These are phyloP conservation scores for Penicillium brevicompactum DNA, from an alignment of 2,329 filamentous ascomycete species.

Conservation along the genomic window DNA sequence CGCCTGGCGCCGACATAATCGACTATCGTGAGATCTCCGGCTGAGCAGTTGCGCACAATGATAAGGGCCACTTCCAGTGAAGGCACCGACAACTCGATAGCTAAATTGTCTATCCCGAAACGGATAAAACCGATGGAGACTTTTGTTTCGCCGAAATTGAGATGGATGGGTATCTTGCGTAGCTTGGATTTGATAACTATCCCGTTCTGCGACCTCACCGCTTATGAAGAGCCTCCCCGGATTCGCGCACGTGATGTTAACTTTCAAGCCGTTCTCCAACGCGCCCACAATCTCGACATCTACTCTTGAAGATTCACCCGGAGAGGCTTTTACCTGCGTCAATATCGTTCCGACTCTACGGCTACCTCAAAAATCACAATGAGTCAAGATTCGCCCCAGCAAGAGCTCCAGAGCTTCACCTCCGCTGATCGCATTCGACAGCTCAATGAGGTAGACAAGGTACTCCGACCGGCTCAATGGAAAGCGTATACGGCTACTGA, in stretches of 20 bases:
- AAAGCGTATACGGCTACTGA: not conserved
- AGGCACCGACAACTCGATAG: not conserved
- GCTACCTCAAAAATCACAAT: conserved; percentile 16
- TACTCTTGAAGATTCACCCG: not conserved
- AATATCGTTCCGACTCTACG: not conserved
- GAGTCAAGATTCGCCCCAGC: conserved; percentile 22
- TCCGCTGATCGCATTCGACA: conserved; percentile 78
- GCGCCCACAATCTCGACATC: not conserved
- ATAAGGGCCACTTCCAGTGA: not conserved
- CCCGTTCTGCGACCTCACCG: conserved; percentile 10
- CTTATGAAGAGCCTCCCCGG: conserved; percentile 15
- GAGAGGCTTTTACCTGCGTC: not conserved
- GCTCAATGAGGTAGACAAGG: conserved; percentile 75
- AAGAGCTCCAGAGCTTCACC: conserved; percentile 55
- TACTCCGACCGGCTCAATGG: conserved; percentile 30
- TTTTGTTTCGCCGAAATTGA: not conserved
- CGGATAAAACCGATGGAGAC: not conserved
- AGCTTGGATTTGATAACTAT: conserved; percentile 27
- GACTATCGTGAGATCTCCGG: not conserved
- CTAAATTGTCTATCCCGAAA: not conserved
- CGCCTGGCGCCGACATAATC: conserved; percentile 48
- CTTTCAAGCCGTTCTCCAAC: not conserved
- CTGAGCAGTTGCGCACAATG: not conserved
- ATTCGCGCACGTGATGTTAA: conserved; percentile 16
- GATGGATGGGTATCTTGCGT: conserved; percentile 9